A percentile compares a stretch with the other conserved stretches of the same genome.
Evolutionary conservation across 768 basidiomycete genomes (phyloP).

Genomic region (Daedaleopsis nitida): DNA sequence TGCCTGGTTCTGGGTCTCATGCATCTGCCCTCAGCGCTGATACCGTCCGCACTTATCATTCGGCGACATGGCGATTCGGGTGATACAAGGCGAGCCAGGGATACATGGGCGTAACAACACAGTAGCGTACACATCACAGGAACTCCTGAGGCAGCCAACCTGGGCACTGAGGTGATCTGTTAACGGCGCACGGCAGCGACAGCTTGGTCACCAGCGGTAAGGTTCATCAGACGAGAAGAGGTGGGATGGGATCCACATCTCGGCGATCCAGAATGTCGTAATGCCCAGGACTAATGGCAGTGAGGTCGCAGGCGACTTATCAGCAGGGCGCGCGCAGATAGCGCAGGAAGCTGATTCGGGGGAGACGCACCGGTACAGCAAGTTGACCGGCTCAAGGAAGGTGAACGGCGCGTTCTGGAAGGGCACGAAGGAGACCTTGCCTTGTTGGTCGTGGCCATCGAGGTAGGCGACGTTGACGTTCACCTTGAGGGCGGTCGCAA

Average conservation of each 20-base stretch:
- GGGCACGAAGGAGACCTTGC: conserved; percentile 65
- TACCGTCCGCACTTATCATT: background rate
- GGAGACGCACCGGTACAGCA: conserved; percentile 71
- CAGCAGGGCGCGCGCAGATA: conserved; percentile 2
- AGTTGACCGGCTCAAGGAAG: conserved; percentile 49
- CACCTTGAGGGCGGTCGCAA: conserved; percentile 65
- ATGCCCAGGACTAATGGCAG: conserved; percentile 70
- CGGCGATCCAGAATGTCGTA: conserved; percentile 69
- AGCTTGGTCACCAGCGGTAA: background rate
- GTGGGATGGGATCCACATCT: conserved; percentile 26
- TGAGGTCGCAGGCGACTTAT: background rate
- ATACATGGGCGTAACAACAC: background rate
- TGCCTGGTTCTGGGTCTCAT: background rate
- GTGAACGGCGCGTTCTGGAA: conserved; percentile 53
- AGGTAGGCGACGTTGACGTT: conserved; percentile 80
- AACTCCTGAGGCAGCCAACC: no score
- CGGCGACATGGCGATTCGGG: no score
- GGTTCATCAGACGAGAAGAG: conserved; percentile 11
- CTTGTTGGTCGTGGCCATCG: conserved; percentile 56
- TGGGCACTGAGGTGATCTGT: background rate
- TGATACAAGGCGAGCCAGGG: background rate
- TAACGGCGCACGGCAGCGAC: background rate
- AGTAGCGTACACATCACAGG: background rate
- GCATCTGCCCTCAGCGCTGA: background rate
- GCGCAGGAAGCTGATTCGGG: background rate